Base-by-base conservation (phyloP, 2,329 filamentous ascomycete genomes). In the Fusarium xylarioides region DNA sequence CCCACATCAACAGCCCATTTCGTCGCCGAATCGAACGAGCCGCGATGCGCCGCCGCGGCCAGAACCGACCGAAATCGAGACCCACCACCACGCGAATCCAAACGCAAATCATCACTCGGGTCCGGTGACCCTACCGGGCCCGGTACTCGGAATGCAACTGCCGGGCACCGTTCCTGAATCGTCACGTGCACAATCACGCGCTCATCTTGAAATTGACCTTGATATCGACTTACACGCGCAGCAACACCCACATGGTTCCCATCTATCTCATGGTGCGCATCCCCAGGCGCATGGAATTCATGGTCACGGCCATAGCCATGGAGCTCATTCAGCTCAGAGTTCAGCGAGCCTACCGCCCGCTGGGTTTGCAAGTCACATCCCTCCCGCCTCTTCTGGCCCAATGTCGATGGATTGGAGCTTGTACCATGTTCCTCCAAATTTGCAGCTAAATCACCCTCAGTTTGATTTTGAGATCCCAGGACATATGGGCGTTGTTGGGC, bases 1-100 rank as follows among this genome's bases (percentile, higher is more conserved):
- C 50, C 75, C 71, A 61, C 65, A 68, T 62, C 75, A 78, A 78
- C 76, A 78, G 76, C 74, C 76, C 76, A 78, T 76, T 78, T 73
- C 76, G 38, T 61, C 74, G 60, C 66, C 68, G 64, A 76, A 77
- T 78, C 76, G 76, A 76, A 76, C 76, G 73, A 78, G 74, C 68
- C 63, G 64, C 64, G 63, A 75, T 70, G 65, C 68, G 63, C 74
- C 63, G 69, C 63, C 69, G 23, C 76, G 74, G 66, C 76, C 65
- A 74, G 66, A 71, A 67, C 73, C 76, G 74, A 71, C 67, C 61
- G 68, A 74, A 47, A 68, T 68, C 54, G 70, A 74, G 67, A 68
- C 74, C 70, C 73, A 72, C 73, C 68, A 62, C 46, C 73, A 68
- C 57, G 50, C 63, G 66, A 74, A 65, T 42, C 50, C 50, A 54